Evolutionary conservation across 2,329 filamentous ascomycete genomes (phyloP), one percentile per base, ranked within the genome.

Genomic region (Fonsecaea pugnacius): DNA sequence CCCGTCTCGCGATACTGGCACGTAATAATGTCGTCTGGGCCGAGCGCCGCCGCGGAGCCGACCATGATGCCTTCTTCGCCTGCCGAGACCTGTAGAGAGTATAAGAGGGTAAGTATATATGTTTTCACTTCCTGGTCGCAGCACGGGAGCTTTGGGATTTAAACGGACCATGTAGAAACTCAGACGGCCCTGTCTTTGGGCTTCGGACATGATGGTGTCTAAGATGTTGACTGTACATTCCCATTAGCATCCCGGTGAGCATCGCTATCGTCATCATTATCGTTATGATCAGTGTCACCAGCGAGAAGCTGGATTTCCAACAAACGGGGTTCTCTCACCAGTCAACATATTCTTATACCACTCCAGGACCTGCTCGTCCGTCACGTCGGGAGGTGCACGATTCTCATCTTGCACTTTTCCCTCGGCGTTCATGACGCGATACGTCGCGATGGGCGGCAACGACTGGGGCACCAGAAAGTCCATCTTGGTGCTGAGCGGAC

Each of bases 151-250:
- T n/a, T n/a, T n/a, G n/a, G n/a, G n/a, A n/a, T n/a, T n/a, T n/a
- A n/a, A n/a, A n/a, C 55, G 9, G 6, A 89, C 93, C 91, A 98
- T 97, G 78, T 98, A 99, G 79, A 99, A 98, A 76, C 89, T 93
- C 62, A 96, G 78, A 21, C 92, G 87, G n/a, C 93, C 93, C 78
- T 99, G 95, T 55, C 95, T 84, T 78, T 98, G 95, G 0, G 95
- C 93, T 73, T 99, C 94, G 73, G 96, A 97, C 93, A 98, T 97
- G 75, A 98, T 91, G 56, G 96, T 78, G 74, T 99, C 95, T 91
- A 98, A 95, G 70, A 97, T 90, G 59, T 90, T 87, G 61, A 89
- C 85, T 85, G 79, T 40, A 40, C n/a, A n/a, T 36, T 14, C 33
- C 24, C 43, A 21, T 48, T 18, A 21, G 16, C 16, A n/a, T 82